Evolutionary conservation across 1,284 basidiomycete genomes (phyloP).

Genomic region (Stygiomarasmius scandens): DNA sequence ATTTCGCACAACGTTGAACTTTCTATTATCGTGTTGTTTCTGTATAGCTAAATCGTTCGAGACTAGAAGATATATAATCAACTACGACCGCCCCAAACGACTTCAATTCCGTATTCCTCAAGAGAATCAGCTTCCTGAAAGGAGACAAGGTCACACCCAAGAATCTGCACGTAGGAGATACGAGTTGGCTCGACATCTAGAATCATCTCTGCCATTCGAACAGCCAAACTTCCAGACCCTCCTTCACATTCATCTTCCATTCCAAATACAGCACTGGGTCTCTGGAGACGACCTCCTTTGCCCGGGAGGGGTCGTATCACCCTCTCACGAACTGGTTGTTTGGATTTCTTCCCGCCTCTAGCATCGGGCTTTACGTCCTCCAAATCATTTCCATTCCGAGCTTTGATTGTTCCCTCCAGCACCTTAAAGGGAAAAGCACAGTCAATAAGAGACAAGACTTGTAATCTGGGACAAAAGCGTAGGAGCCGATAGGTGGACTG

Average conservation of each 20-base stretch:
- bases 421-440: slow-evolving; percentile 46
- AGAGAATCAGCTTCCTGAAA: slow-evolving; percentile 39
- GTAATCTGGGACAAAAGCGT: slow-evolving; percentile 49
- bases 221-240: not conserved
- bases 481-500: not conserved
- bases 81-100: slow-evolving; percentile 21
- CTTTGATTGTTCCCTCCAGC: slow-evolving; percentile 37
- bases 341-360: too few relatives aligned
- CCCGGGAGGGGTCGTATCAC: not conserved
- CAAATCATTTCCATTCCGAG: slow-evolving; percentile 36
- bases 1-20: too few relatives aligned
- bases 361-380: not conserved
- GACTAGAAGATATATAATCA: too few relatives aligned
- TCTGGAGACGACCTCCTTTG: not conserved
- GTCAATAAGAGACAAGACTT: slow-evolving; percentile 49
- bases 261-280: not conserved
- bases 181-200: slow-evolving; percentile 28
- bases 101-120: slow-evolving; percentile 23
- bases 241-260: too few relatives aligned
- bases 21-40: too few relatives aligned
- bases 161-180: slow-evolving; percentile 43
- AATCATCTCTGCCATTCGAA: not conserved
- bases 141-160: slow-evolving; percentile 34
- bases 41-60: too few relatives aligned
- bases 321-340: not conserved